phyloP scores from a whole-genome alignment of 164 flowering plant species.

The Tetrastigma voinierianum region DNA sequence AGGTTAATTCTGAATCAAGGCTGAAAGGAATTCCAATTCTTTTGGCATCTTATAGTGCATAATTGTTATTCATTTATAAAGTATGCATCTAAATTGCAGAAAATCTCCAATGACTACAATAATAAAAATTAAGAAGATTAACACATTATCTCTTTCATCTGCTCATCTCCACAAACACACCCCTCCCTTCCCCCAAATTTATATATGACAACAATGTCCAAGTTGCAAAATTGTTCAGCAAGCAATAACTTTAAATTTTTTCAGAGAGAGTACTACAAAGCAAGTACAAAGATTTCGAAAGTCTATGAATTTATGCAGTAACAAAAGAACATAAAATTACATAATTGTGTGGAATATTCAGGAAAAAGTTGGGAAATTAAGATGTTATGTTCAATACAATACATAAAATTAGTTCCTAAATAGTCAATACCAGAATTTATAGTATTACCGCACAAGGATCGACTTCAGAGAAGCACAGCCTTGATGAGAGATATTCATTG shows the following conservation, averaged over 20 bases:
- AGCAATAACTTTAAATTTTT: too few relatives aligned
- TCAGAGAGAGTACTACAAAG: too few relatives aligned
- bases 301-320: too few relatives aligned
- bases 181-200: too few relatives aligned
- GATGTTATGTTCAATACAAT: not conserved
- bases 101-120: not conserved
- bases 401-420: not conserved
- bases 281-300: too few relatives aligned
- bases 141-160: too few relatives aligned
- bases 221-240: too few relatives aligned
- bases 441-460: conserved; percentile 75
- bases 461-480: conserved; percentile 76
- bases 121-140: too few relatives aligned
- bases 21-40: too few relatives aligned
- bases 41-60: not conserved
- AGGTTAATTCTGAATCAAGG: too few relatives aligned
- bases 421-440: not conserved
- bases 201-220: too few relatives aligned
- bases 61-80: not conserved
- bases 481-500: conserved; percentile 67
- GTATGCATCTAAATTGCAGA: not conserved
- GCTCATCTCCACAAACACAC: too few relatives aligned
- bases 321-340: not conserved
- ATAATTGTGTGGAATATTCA: not conserved
- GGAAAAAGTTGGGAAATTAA: not conserved